Conservation (phyloP, 225 moss, liverwort and hornwort species). For the Neckera pumila region DNA sequence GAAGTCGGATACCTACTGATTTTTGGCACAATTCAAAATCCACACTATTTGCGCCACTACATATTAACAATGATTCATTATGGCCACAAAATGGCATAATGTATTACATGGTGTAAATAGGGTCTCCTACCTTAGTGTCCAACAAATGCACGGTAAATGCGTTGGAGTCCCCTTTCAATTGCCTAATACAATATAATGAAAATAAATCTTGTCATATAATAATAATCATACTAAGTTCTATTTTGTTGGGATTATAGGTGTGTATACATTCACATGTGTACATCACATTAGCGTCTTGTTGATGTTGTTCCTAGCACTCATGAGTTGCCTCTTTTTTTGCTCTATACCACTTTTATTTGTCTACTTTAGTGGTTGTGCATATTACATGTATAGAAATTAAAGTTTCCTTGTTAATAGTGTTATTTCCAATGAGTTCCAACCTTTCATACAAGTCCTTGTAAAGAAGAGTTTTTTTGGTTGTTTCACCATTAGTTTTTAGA, state of each 20-base stretch:
- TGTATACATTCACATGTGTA: accelerated
- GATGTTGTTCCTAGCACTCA: neutral
- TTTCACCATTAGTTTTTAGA: neutral
- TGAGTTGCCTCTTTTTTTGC: neutral
- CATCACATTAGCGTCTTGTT: neutral
- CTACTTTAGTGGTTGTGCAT: neutral
- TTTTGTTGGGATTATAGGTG: neutral
- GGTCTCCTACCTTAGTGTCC: neutral
- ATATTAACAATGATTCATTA: neutral
- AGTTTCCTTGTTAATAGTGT: neutral
- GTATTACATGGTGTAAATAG: no score
- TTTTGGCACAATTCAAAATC: no score
- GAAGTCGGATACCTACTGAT: neutral
- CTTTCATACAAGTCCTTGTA: neutral
- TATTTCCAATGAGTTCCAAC: neutral
- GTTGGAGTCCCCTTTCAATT: neutral
- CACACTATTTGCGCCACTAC: neutral
- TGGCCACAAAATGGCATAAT: no score
- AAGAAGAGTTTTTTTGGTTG: neutral
- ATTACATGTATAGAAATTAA: neutral
- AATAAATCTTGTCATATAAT: neutral
- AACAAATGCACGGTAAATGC: neutral
- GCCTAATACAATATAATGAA: neutral
- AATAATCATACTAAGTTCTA: neutral
- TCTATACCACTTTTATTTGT: neutral